Evolutionary conservation across 2,329 filamentous ascomycete species (phyloP).

Genomic region (Cucurbitaria berberidis): DNA sequence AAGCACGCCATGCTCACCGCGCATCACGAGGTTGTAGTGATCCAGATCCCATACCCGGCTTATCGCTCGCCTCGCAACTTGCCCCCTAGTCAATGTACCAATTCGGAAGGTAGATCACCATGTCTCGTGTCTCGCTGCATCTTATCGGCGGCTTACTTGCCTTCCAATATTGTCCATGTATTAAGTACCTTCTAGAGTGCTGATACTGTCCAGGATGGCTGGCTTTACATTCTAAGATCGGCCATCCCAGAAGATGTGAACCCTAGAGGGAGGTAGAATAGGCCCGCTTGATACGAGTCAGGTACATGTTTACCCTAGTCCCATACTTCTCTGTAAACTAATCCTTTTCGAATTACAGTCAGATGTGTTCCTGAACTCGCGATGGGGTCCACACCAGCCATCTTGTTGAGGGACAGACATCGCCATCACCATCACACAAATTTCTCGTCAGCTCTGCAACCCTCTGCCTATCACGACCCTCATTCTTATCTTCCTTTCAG

Average conservation of each 20-base stretch:
- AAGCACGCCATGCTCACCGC: neutral
- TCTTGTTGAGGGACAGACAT: neutral
- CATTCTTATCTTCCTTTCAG: neutral
- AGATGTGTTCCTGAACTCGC: neutral
- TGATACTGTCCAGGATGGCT: neutral
- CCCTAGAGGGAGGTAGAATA: too few relatives aligned
- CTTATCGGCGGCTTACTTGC: neutral
- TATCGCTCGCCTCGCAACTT: slow-evolving; percentile 4
- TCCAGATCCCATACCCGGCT: neutral
- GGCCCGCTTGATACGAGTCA: neutral
- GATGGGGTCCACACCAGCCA: neutral
- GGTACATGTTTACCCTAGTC: neutral
- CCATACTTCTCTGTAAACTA: neutral
- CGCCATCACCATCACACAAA: neutral
- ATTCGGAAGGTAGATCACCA: slow-evolving; percentile 6
- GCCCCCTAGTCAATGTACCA: neutral
- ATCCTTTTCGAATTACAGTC: neutral
- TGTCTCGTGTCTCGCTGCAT: neutral
- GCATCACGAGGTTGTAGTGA: neutral
- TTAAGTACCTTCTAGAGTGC: neutral
- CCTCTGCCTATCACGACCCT: neutral
- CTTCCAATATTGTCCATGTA: slow-evolving; percentile 5
- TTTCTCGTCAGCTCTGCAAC: neutral
- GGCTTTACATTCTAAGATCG: neutral
- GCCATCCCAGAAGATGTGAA: neutral